phyloP scores from a whole-genome alignment of 106 monocot species.

The Hemerocallis citrina region DNA sequence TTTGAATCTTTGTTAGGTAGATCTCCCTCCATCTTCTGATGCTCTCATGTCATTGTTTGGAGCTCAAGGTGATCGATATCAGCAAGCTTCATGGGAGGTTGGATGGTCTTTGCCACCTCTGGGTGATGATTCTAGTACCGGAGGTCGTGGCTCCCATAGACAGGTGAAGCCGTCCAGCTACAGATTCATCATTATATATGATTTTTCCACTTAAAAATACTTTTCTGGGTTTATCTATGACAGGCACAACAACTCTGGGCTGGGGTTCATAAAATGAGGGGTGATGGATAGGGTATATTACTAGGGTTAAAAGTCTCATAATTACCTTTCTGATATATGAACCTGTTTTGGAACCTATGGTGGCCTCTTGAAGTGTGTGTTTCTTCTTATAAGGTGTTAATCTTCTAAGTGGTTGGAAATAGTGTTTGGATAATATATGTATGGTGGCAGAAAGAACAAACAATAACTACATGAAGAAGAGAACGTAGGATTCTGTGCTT shows the following conservation, averaged over 20 bases:
- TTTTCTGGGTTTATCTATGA: neutral
- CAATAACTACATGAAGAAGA: too few species aligned
- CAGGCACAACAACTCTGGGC: too few species aligned
- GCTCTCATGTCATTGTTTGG: conserved; percentile 47
- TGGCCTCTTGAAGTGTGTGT: too few species aligned
- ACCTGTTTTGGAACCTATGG: too few species aligned
- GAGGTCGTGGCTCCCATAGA: conserved; percentile 10
- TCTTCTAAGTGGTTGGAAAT: too few species aligned
- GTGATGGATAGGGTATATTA: neutral
- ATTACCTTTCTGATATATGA: neutral
- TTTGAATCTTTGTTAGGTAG: conserved; percentile 41
- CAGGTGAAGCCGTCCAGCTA: conserved; percentile 20
- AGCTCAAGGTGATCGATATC: conserved; percentile 19
- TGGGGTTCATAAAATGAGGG: too few species aligned
- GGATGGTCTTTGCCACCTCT: conserved; percentile 60
- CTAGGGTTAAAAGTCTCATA: neutral
- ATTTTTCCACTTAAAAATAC: neutral
- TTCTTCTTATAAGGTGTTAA: too few species aligned
- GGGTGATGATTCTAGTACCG: neutral
- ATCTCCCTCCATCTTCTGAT: conserved; percentile 56
- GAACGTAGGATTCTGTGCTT: too few species aligned
- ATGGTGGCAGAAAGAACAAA: too few species aligned
- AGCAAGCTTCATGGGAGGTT: conserved; percentile 53
- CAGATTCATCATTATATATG: neutral
- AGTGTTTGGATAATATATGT: too few species aligned